Evolutionary conservation across 129 eudicot species (phyloP).

Genomic region (Saussurea involucrata): DNA sequence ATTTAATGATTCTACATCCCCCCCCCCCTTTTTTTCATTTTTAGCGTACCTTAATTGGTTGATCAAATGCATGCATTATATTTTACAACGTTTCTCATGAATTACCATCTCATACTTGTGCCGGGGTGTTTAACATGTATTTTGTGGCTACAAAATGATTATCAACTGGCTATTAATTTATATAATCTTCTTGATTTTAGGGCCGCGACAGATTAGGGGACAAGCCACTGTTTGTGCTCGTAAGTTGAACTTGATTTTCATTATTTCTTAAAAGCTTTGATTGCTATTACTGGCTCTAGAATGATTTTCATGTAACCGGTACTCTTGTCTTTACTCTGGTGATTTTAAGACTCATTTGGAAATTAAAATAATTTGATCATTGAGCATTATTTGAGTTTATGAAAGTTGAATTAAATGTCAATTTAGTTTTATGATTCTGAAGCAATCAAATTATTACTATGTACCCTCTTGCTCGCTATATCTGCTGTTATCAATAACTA

Average conservation of each 20-base stretch:
- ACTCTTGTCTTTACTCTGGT: not conserved
- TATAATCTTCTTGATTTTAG: conserved; percentile 30
- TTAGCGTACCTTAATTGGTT: not conserved
- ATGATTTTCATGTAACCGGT: conserved; percentile 13
- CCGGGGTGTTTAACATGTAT: not conserved
- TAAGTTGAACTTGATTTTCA: conserved; percentile 43
- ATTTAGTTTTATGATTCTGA: conserved; percentile 1
- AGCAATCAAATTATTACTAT: not conserved
- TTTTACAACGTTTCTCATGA: not conserved
- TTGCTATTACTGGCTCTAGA: conserved; percentile 19
- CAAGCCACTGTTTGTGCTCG: conserved; percentile 78
- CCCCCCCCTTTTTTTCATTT: not conserved
- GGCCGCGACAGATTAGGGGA: conserved; percentile 82
- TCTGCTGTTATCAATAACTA: too few species aligned
- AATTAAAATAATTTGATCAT: conserved; percentile 7
- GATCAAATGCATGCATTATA: not conserved
- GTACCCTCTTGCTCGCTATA: not conserved
- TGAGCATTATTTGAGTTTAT: conserved; percentile 8
- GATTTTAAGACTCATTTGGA: conserved; percentile 8
- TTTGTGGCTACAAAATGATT: not conserved
- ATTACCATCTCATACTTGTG: not conserved
- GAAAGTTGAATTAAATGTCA: conserved; percentile 12
- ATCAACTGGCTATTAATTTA: not conserved
- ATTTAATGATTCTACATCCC: not conserved
- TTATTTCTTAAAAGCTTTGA: conserved; percentile 17